Conservation (phyloP, 2,329 filamentous ascomycete genomes). For the Claviceps purpurea region DNA sequence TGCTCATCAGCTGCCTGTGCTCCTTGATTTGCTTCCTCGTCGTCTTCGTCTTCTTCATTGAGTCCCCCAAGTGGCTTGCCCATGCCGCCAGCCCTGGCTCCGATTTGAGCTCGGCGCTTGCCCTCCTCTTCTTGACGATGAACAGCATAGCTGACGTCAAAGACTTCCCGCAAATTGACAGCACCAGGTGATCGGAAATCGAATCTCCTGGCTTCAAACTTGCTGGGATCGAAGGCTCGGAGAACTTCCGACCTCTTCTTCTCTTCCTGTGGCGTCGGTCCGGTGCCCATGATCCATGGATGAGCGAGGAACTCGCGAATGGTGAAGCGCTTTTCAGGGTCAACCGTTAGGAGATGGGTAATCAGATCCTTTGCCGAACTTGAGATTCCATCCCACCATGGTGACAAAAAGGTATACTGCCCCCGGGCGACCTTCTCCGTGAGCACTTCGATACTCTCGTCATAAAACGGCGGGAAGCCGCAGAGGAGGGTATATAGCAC, state of each 20-base stretch:
- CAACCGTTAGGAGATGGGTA: slow-evolving; percentile 82
- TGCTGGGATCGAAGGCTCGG: slow-evolving; percentile 43
- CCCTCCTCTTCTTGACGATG: slow-evolving; percentile 92
- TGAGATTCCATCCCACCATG: slow-evolving; percentile 99
- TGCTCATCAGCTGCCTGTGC: slow-evolving; percentile 38
- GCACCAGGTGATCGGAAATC: slow-evolving; percentile 94
- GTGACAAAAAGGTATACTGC: slow-evolving; percentile 93
- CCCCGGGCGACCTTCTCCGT: slow-evolving; percentile 96
- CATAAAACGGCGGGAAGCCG: slow-evolving; percentile 96
- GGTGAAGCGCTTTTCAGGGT: slow-evolving; percentile 87
- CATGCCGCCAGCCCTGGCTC: slow-evolving; percentile 55
- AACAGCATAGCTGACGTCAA: slow-evolving; percentile 96
- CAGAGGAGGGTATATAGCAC: slow-evolving; percentile 94
- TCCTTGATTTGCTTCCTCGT: slow-evolving; percentile 20
- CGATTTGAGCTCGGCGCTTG: slow-evolving; percentile 77
- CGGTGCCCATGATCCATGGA: slow-evolving; percentile 72
- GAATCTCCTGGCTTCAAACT: slow-evolving; percentile 50
- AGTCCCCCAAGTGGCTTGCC: slow-evolving; percentile 46
- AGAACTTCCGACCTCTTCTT: slow-evolving; percentile 37
- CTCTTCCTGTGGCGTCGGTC: slow-evolving; percentile 43
- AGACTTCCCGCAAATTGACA: slow-evolving; percentile 91
- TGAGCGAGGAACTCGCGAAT: slow-evolving; percentile 90
- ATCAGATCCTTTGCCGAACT: slow-evolving; percentile 90
- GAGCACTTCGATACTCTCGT: slow-evolving; percentile 91
- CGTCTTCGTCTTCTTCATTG: slow-evolving; percentile 50